phyloP scores from a whole-genome alignment of 768 basidiomycete species.

The Psilocybe tampanensis region DNA sequence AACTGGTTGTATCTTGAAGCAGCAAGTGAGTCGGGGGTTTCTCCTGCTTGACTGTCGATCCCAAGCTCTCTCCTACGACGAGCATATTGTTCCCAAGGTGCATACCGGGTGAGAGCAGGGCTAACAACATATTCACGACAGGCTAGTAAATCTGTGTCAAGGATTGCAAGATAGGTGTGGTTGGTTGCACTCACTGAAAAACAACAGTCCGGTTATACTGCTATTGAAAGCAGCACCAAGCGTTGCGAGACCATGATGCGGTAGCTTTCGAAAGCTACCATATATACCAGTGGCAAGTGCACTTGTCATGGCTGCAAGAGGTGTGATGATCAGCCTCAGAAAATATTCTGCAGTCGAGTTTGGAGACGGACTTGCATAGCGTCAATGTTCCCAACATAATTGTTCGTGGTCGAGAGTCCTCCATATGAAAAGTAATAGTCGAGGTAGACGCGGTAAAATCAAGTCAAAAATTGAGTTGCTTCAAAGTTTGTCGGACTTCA shows the following conservation, averaged over 20 bases:
- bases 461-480: no score
- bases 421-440: no score
- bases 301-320: conserved; percentile 54
- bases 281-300: conserved; percentile 50
- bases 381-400: conserved; percentile 59
- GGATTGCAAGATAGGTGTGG: conserved; percentile 1
- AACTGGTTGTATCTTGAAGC: conserved; percentile 43
- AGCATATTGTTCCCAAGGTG: conserved; percentile 51
- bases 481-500: no score
- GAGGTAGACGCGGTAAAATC: no score
- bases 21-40: neutral
- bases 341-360: conserved; percentile 16
- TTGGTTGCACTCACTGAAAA: conserved; percentile 66
- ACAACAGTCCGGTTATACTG: conserved; percentile 68
- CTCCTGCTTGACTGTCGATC: conserved; percentile 11
- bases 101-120: conserved; percentile 53
- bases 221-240: conserved; percentile 71
- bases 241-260: conserved; percentile 49
- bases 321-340: conserved; percentile 25
- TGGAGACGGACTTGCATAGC: conserved; percentile 82
- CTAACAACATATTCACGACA: conserved; percentile 76
- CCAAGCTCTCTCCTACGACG: conserved; percentile 37
- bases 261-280: conserved; percentile 48
- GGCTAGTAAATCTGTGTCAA: conserved; percentile 39
- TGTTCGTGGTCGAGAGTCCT: conserved; percentile 35